Base-by-base conservation (phyloP, 495 filamentous ascomycete genomes). In the Schizothecium vesticola region DNA sequence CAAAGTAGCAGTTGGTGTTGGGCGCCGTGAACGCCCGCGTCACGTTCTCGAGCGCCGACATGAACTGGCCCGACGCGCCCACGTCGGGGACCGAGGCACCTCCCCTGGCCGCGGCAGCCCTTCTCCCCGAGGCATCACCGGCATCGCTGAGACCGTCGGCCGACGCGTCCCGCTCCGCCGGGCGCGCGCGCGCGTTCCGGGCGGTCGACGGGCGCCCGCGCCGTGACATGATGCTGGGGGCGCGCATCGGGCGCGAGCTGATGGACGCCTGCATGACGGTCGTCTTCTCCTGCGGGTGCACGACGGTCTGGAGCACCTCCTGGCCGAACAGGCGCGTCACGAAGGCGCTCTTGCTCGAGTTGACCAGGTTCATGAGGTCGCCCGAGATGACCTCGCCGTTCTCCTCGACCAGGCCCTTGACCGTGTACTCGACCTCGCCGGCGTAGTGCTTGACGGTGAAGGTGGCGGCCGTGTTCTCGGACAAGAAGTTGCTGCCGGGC, bases 231-330 rank as follows among this genome's bases (percentile, higher is more conserved):
- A 99, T 92, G 74, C 93, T 97, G 1, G 95, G 95, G 80, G 91
- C 92, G 56, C 95, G 89, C 75, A 92, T 85, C 8, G 95, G 95
- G 77, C 93, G 96, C 2, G 94, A 97, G 80, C 92, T 96, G 70
- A 99, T 92, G 66, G 94, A 93, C 0, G 94, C 95, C 80, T 99
- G 95, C 86, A 97, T 92, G 70, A 99, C 92, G 4, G 95, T 91
- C 0, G 87, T 89, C 76, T 88, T 90, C 78, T 99, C 95, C 68
- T 91, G 90, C 0, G 95, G 94, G 78, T 99, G 95, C 43, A 92
- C 87, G 23, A 97, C 86, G 5, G 92, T 96, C 67, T 95, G 90
- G 55, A 99, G 80, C 7, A 91, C 94, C 73, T 97, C 92, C 78
- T 97, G 95, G 21, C 92, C 93, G 71, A 99, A 98, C 2, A 99